A percentile compares a stretch with the other conserved stretches of the same genome.
Conservation (phyloP, 164 flowering plant genomes). For the Macadamia tetraphylla region DNA sequence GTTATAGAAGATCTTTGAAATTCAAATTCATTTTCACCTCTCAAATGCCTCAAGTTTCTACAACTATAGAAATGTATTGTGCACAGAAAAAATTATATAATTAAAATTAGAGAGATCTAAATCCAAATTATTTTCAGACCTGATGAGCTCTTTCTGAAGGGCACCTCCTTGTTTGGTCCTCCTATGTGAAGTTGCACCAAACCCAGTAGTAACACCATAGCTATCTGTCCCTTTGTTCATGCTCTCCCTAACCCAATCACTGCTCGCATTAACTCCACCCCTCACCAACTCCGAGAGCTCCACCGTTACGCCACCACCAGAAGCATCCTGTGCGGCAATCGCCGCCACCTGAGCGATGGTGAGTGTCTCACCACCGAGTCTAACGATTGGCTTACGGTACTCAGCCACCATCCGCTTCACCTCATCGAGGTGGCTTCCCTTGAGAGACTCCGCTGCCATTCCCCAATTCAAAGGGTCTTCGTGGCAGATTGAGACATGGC, state of each 20-base stretch:
- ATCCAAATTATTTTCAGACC: conserved; percentile 16
- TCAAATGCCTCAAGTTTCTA: too few relatives aligned
- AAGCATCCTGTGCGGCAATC: conserved; percentile 21
- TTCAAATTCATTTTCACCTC: too few relatives aligned
- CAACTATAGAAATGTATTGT: too few relatives aligned
- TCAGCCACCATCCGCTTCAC: conserved; percentile 54
- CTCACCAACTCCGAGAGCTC: conserved; percentile 48
- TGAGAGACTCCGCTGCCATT: conserved; percentile 39
- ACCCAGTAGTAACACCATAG: conserved; percentile 64
- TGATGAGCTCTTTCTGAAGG: conserved; percentile 59
- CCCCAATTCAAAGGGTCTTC: conserved; percentile 54
- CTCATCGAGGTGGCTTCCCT: conserved; percentile 51
- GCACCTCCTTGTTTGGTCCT: conserved; percentile 57
- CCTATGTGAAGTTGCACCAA: conserved; percentile 64
- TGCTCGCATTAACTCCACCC: conserved; percentile 51
- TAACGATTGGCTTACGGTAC: conserved; percentile 35
- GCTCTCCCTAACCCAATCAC: conserved; percentile 64
- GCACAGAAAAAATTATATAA: too few relatives aligned
- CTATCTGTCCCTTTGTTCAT: conserved; percentile 56
- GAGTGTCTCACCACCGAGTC: conserved; percentile 41
- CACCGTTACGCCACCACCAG: conserved; percentile 22
- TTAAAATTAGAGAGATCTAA: too few relatives aligned
- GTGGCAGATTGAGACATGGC: conserved; percentile 8
- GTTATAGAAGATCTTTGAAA: too few relatives aligned
- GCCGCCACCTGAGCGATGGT: conserved; percentile 52